A percentile compares a stretch with the other conserved stretches of the same genome.
Evolutionary conservation across 352 stramenopile species (phyloP).

Genomic region (Globisporangium paroecandrum): DNA sequence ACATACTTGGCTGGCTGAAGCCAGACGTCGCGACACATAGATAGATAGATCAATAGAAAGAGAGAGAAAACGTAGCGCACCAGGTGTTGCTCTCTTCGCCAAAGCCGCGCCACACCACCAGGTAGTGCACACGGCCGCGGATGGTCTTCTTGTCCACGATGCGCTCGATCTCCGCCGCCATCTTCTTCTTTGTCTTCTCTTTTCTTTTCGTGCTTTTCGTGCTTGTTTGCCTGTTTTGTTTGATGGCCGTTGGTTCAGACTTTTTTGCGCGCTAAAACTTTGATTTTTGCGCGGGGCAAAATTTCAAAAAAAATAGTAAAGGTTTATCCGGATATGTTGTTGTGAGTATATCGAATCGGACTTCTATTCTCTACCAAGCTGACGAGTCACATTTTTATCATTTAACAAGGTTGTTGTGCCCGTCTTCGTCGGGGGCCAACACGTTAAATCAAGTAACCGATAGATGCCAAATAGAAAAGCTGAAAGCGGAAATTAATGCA

Average conservation of each 20-base stretch:
- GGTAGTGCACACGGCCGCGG: constrained; percentile 80
- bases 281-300: background rate
- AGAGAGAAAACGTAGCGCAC: constrained; percentile 21
- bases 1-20: background rate
- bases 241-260: background rate
- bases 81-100: constrained; percentile 84
- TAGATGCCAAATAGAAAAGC: no score
- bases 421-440: no score
- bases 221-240: background rate
- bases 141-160: constrained; percentile 83
- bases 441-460: no score
- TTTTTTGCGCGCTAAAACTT: background rate
- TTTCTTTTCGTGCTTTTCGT: background rate
- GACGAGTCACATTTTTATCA: no score
- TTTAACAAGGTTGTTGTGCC: background rate
- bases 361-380: no score
- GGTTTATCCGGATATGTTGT: no score
- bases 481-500: no score
- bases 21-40: background rate
- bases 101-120: constrained; percentile 76
- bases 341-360: no score
- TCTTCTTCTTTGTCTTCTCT: constrained; percentile 20
- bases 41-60: background rate
- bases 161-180: constrained; percentile 68
- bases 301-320: background rate